Evolutionary conservation across 2,329 filamentous ascomycete genomes (phyloP), one percentile per base, ranked within the genome.

Genomic region (Xylariaceae sp.): DNA sequence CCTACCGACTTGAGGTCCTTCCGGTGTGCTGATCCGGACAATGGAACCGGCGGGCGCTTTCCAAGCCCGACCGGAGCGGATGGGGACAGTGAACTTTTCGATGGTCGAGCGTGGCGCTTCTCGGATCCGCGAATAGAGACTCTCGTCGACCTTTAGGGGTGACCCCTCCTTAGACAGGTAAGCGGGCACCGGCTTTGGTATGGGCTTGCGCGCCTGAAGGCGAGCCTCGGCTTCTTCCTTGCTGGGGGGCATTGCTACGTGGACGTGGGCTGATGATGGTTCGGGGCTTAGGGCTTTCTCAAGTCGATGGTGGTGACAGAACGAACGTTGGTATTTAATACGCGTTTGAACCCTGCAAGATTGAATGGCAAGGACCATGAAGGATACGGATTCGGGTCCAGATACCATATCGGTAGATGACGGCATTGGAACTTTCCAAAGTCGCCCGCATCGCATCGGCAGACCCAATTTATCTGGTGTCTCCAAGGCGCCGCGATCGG

Each of bases 61-160:
- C 83, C 85, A 93, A 1, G 87, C 86, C 45, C 72, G 72, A 1
- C 84, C 88, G 2, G 83, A 87, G 26, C 87, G 80, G 22, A 89
- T 85, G 0, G 85, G 83, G 19, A 93, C 68, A 2, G 75, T 76
- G 50, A 85, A 84, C 6, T 76, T 67, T 2, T 73, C 57, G 4
- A 69, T 26, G 1, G 72, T 52, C 1, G 62, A 53, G 0, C 74
- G 64, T 0, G 66, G 63, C 0, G 71, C 69, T 3, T 60, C 46
- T 29, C 81, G 77, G 16, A 91, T 77, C 2, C 78, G 71, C 3
- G 80, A 72, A 65, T 93, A 87, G 6, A 70, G 48, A 3, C 51
- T 43, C 38, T 62, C 62, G 51, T 76, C 64, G 9, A 75, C 69
- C 0, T 62, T 64, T 17, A 73, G 53, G 2, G 67, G 65, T 3